Evolutionary conservation across 2,329 filamentous ascomycete genomes (phyloP), one percentile per base, ranked within the genome.

Genomic region (Alternaria rosae): DNA sequence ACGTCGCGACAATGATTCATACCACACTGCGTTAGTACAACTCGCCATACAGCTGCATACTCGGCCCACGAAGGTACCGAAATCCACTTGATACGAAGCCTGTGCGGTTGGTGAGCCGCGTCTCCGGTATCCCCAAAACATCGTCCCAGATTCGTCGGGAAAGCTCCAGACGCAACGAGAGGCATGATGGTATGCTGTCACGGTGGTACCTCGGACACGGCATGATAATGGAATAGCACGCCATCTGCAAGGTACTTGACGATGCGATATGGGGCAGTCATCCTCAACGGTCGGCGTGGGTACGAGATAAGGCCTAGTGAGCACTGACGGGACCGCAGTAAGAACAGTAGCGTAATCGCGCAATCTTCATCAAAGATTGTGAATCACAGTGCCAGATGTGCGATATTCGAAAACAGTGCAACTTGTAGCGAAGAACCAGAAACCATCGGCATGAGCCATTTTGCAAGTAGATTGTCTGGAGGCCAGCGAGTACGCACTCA

Each of bases 201-300:
- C 45, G 45, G 45, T 21, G n/a, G 28, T 21, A 50, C 26, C 30
- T 53, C 50, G 50, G 50, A 42, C 20, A 25, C 17, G 42, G 42
- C 17, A 28, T 47, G 67, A 65, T 62, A 65, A 56, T 65, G 65
- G 64, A 68, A 56, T 52, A 74, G 70, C 72, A 74, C 72, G 72
- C 58, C 67, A 74, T 74, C 50, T 55, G 52, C 58, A 48, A 61
- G 64, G 68, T 65, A 35, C 42, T 60, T 72, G 65, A 67, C 63
- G 59, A 67, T 21, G 45, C 17, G 61, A 54, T 55, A 28, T 25
- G 28, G 53, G 41, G 42, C 53, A 25, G 15, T 7, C 17, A 15
- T 23, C 17, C 35, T 41, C 10, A 57, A 52, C 53, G 11, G 45
- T 41, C 23, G 38, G 35, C 23, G 12, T 28, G 25, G 15, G 28